Evolutionary conservation across 257 asterid genomes (phyloP), one percentile per base, ranked within the genome.

Genomic region (Salvia rosmarinus): DNA sequence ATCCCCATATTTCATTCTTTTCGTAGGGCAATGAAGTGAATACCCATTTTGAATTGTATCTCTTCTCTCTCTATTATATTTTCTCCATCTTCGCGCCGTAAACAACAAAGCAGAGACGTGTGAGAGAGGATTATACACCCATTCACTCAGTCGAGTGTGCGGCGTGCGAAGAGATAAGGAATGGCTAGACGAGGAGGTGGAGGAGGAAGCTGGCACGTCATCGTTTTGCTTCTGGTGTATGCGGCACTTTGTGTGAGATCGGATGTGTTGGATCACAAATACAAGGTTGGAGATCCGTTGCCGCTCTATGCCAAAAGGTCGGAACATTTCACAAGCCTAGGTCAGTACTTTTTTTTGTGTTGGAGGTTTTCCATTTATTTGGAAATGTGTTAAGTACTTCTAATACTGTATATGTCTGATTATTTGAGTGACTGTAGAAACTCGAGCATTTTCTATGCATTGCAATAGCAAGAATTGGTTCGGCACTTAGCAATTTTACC

Each of bases 291-390:
- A 21, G 96, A 92, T 63, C 58, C 77, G 50, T 95, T 92, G 60
- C 94, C 96, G 71, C 89, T 88, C 0, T 92, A 92, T 59, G 95
- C 96, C 39, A 89, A 89, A 89, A 91, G 81, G 98, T 91, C 69
- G 95, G 96, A 2, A 96, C 98, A 55, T 91, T 91, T 67, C 98
- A 91, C 70, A 91, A 91, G 77, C 88, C 88, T 70, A 83, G 88
- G 88, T 78, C 71, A 68, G 69, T 35, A 9, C 44, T 13, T 12
- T 2, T 9, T 19, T 39, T 37, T 25, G 11, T 11, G 25, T 8
- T 39, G 9, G 37, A 42, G 3, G n/a, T n/a, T n/a, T n/a, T n/a
- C n/a, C n/a, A n/a, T n/a, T n/a, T n/a, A n/a, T n/a, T n/a, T n/a
- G n/a, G 9, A 10, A 6, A 8, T 64, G 54, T 19, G 51, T 16